These are phyloP conservation scores for Termitomyces sp. DNA, from an alignment of 768 basidiomycete species.

Conservation along the genomic window DNA sequence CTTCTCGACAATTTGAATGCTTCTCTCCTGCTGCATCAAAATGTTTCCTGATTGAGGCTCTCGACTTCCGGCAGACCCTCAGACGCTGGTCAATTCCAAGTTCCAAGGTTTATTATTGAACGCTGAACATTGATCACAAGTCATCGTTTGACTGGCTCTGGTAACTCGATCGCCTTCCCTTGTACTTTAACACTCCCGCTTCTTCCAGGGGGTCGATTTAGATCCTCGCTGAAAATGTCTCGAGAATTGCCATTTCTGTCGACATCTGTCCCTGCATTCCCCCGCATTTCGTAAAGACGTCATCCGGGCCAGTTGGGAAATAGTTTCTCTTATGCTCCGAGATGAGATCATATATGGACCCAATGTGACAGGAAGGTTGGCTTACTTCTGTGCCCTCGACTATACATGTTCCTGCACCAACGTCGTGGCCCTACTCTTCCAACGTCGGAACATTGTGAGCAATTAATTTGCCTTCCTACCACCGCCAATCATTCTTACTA, in stretches of 20 bases:
- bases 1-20: too few species aligned
- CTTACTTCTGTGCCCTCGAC: too few species aligned
- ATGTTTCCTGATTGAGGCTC: too few species aligned
- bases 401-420: neutral
- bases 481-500: neutral
- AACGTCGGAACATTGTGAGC: neutral
- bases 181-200: neutral
- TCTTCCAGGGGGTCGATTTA: neutral
- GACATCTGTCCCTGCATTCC: neutral
- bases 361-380: neutral
- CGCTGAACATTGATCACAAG: neutral
- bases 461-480: neutral
- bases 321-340: neutral
- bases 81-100: too few species aligned
- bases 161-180: neutral
- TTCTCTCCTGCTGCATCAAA: too few species aligned
- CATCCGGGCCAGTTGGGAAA: neutral
- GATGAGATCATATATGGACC: neutral
- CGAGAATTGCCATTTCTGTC: neutral
- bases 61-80: too few species aligned
- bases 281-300: too few species aligned
- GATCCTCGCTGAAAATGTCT: neutral
- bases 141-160: neutral
- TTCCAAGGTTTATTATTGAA: too few species aligned
- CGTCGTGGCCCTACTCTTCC: neutral